Base-by-base conservation (phyloP, 2,329 filamentous ascomycete species). In the Tolypocladium amazonense region DNA sequence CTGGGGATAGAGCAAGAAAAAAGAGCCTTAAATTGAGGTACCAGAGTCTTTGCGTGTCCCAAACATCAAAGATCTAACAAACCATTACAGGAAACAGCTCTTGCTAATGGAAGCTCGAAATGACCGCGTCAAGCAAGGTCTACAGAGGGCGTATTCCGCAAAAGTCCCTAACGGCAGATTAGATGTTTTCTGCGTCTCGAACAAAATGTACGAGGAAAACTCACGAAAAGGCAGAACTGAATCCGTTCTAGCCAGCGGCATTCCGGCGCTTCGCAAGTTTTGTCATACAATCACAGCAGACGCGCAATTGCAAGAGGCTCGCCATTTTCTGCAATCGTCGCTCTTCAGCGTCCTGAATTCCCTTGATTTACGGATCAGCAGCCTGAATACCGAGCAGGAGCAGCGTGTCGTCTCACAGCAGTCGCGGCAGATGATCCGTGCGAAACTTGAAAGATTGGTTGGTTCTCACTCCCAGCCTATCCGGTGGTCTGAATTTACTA, bases 161-260 rank as follows among this genome's bases (percentile, higher is more conserved):
- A 64, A 69, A 38, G 61, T 65, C 55, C 30, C 66, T 1, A 62
- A 64, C 7, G 61, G 62, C 9, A 52, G 12, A 4, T 60, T 73
- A 2, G 63, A 73, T 30, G 70, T 74, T 1, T 75, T 75, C 56
- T 75, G 71, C 50, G 68, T 74, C 0, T 73, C 71, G 7, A 74
- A 73, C 60, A 68, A 62, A 15, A 64, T 64, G 53, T 75, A 74
- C 60, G 66, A 73, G 47, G 70, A 72, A 56, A 69, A 70, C 58
- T 65, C 63, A 20, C 64, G 60, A 25, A 69, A 69, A 56, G 71
- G 70, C 15, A 68, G 70, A 54, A 47, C 43, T 3, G 65, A 67
- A 2, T 60, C 67, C 56, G 65, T 72, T 12, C 45, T 61, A 2
- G 69, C 66, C 7, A 73, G 69, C 35, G 70, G 69, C 0, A 66